These are phyloP conservation scores for Cladosporium sp. DNA, from an alignment of 2,329 filamentous ascomycete species.

Conservation along the genomic window DNA sequence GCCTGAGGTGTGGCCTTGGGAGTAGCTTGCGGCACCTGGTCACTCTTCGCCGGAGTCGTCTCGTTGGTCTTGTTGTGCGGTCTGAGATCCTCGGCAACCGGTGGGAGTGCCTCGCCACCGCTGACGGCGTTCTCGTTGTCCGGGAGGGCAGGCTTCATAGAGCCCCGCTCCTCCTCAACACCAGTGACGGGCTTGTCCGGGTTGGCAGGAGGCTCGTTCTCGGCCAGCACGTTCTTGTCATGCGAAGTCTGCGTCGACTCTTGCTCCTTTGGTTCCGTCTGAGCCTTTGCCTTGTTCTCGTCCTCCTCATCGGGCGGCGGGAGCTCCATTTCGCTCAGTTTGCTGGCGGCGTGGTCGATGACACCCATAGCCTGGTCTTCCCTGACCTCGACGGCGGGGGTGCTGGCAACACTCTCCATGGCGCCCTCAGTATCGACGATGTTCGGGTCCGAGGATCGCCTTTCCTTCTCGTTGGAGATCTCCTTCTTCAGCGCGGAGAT, in stretches of 20 bases:
- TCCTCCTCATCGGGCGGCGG: conserved; percentile 10
- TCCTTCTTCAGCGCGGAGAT: conserved; percentile 35
- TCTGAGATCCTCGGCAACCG: conserved; percentile 27
- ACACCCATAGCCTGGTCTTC: conserved; percentile 18
- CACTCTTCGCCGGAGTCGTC: conserved; percentile 11
- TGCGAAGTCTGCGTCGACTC: neutral
- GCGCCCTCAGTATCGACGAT: conserved; percentile 37
- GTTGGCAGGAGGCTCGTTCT: conserved; percentile 30
- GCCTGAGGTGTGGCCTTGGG: conserved; percentile 1
- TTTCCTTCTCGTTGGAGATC: conserved; percentile 35
- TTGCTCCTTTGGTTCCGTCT: conserved; percentile 9
- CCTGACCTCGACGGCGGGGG: conserved; percentile 27
- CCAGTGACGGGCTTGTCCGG: conserved; percentile 40
- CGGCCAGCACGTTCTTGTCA: conserved; percentile 13
- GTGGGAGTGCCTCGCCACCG: conserved; percentile 32
- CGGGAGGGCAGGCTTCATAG: conserved; percentile 36
- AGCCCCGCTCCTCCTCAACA: conserved; percentile 36
- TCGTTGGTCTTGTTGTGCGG: conserved; percentile 2
- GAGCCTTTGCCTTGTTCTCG: conserved; percentile 11
- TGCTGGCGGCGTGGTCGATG: conserved; percentile 12
- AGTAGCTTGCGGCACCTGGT: conserved; percentile 1
- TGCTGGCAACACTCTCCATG: conserved; percentile 32
- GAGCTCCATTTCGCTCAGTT: conserved; percentile 1
- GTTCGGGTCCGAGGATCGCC: conserved; percentile 31
- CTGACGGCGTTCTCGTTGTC: conserved; percentile 33